Evolutionary conservation across 2,329 filamentous ascomycete species (phyloP).

Genomic region (Lasiodiplodia theobromae): DNA sequence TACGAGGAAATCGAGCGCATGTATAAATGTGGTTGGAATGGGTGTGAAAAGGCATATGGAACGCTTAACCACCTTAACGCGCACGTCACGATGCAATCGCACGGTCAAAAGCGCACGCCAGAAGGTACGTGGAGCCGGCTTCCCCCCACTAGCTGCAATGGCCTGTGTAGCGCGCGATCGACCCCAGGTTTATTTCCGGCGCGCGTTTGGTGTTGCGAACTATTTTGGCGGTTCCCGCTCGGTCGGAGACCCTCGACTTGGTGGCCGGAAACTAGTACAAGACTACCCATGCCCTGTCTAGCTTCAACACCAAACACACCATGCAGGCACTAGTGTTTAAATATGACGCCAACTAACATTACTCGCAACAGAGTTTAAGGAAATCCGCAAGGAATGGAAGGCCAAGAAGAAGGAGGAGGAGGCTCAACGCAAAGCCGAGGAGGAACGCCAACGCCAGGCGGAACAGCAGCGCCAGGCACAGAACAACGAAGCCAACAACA

Average conservation of each 20-base stretch:
- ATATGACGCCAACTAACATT: conserved; percentile 44
- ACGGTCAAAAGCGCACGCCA: conserved; percentile 91
- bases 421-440: conserved; percentile 83
- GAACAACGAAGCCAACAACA: conserved; percentile 62
- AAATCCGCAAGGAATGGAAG: conserved; percentile 99
- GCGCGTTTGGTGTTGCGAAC: conserved; percentile 45
- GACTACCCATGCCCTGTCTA: conserved; percentile 46
- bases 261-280: conserved; percentile 52
- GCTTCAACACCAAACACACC: conserved; percentile 37
- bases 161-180: conserved; percentile 28
- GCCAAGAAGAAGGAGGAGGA: conserved; percentile 99
- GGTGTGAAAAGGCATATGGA: conserved; percentile 97
- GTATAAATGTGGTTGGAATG: conserved; percentile 99
- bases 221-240: conserved; percentile 62
- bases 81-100: conserved; percentile 98
- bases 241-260: conserved; percentile 49
- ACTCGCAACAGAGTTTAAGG: conserved; percentile 83
- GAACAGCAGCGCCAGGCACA: conserved; percentile 57
- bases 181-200: conserved; percentile 31
- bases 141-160: conserved; percentile 29
- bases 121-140: conserved; percentile 76
- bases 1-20: conserved; percentile 99
- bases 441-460: conserved; percentile 79
- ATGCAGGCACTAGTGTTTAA: conserved; percentile 31
- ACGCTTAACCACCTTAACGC: conserved; percentile 97